phyloP scores from a whole-genome alignment of 352 stramenopile genomes.

The Phytophthora rubi region DNA sequence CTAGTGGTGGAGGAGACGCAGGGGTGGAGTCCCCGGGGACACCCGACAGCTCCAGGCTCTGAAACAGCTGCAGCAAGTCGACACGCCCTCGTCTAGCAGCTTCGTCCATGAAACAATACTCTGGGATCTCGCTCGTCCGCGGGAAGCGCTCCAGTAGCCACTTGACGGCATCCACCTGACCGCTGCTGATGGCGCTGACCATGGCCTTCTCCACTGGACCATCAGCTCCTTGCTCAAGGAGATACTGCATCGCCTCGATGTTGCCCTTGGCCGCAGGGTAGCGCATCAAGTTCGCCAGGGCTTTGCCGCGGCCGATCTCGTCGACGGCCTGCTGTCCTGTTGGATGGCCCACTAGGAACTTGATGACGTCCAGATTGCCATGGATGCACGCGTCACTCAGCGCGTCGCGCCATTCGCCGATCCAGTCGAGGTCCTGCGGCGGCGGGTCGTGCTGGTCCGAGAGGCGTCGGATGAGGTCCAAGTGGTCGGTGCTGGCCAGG shows the following conservation, averaged over 20 bases:
- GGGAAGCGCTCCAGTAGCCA: slow-evolving; percentile 13
- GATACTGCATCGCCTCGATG: slow-evolving; percentile 7
- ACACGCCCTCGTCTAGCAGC: slow-evolving; percentile 9
- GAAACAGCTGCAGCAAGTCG: slow-evolving; percentile 1
- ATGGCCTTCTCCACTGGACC: neutral
- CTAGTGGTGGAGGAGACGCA: neutral
- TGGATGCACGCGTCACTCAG: neutral
- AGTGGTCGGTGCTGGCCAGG: neutral
- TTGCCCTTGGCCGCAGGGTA: neutral
- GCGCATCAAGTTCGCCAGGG: neutral
- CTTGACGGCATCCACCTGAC: neutral
- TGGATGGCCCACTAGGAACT: neutral
- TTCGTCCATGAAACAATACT: slow-evolving; percentile 14
- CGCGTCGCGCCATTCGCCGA: neutral
- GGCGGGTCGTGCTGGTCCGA: neutral
- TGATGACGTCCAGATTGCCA: neutral
- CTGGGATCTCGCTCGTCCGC: neutral
- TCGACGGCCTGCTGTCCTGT: slow-evolving; percentile 5
- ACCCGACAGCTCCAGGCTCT: neutral
- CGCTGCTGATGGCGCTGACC: neutral
- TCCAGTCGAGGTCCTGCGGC: neutral
- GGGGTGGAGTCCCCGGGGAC: neutral
- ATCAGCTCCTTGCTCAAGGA: neutral
- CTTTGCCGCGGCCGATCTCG: neutral
- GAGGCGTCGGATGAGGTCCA: neutral